A percentile compares a stretch with the other conserved stretches of the same genome.
phyloP scores from a whole-genome alignment of 2,329 filamentous ascomycete genomes.

The Talaromyces sp. region DNA sequence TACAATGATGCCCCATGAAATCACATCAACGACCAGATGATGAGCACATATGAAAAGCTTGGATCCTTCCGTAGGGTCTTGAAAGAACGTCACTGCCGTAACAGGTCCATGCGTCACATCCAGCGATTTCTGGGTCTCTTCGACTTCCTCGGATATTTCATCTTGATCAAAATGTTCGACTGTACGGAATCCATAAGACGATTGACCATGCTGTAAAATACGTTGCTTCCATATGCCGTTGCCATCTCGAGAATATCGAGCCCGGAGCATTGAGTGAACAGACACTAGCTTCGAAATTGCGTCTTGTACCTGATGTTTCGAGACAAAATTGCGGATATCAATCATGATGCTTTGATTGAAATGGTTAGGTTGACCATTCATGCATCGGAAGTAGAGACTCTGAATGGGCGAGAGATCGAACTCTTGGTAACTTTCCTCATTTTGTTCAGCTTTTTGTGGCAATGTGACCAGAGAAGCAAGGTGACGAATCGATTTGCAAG shows the following conservation, averaged over 20 bases:
- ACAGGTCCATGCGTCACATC: constrained; percentile 13
- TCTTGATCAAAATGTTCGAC: constrained; percentile 5
- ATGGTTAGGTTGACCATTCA: constrained; percentile 16
- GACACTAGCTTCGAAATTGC: constrained; percentile 17
- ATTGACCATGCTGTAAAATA: constrained; percentile 3
- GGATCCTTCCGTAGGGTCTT: neutral
- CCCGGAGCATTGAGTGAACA: constrained; percentile 22
- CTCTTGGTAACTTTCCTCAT: constrained; percentile 14
- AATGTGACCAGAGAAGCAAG: constrained; percentile 14
- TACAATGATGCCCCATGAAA: constrained; percentile 22
- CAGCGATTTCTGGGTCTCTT: constrained; percentile 12
- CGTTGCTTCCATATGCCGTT: constrained; percentile 19
- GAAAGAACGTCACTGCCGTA: constrained; percentile 5
- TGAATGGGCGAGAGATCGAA: constrained; percentile 24
- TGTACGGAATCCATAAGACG: constrained; percentile 7
- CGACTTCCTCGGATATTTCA: constrained; percentile 9
- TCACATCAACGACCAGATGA: constrained; percentile 22
- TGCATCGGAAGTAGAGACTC: constrained; percentile 19
- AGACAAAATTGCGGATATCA: neutral
- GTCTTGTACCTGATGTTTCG: constrained; percentile 3
- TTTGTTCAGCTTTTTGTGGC: constrained; percentile 6
- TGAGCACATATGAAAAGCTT: constrained; percentile 19
- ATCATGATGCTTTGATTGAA: constrained; percentile 23
- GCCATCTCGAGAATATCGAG: constrained; percentile 17
- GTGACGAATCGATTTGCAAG: constrained; percentile 15